These are phyloP conservation scores for Didymella pinodella DNA, from an alignment of 2,329 filamentous ascomycete species.

Conservation along the genomic window DNA sequence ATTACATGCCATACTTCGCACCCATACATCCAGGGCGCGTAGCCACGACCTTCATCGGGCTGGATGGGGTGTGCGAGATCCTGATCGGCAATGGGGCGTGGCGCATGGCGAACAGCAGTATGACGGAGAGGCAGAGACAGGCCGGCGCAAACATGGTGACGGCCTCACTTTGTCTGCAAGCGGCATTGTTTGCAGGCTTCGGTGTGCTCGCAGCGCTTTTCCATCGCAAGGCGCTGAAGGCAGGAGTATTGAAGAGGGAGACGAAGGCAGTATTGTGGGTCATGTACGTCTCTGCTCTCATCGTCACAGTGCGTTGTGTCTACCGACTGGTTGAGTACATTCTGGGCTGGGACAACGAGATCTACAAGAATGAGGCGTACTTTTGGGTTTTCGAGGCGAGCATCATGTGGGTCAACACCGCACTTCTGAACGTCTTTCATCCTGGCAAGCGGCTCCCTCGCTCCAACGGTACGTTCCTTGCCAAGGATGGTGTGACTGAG, in stretches of 20 bases:
- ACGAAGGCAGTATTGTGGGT: constrained; percentile 55
- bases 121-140: constrained; percentile 49
- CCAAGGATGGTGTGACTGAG: constrained; percentile 62
- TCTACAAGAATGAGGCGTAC: constrained; percentile 58
- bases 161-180: constrained; percentile 59
- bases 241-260: constrained; percentile 54
- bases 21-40: constrained; percentile 66
- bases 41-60: constrained; percentile 65
- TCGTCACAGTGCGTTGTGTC: constrained; percentile 60
- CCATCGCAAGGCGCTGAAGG: constrained; percentile 54
- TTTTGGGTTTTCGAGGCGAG: constrained; percentile 64
- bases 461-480: constrained; percentile 61
- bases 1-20: constrained; percentile 67
- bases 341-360: constrained; percentile 45
- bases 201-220: constrained; percentile 57
- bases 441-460: constrained; percentile 60
- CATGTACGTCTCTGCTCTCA: constrained; percentile 58
- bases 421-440: constrained; percentile 61
- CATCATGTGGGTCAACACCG: constrained; percentile 61
- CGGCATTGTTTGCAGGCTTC: constrained; percentile 60
- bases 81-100: constrained; percentile 62
- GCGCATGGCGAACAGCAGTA: constrained; percentile 52
- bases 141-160: constrained; percentile 59
- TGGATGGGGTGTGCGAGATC: constrained; percentile 61
- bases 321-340: constrained; percentile 63